Evolutionary conservation across 352 stramenopile genomes (phyloP), one percentile per base, ranked within the genome.

Genomic region (Thalassiosira mediterranea): DNA sequence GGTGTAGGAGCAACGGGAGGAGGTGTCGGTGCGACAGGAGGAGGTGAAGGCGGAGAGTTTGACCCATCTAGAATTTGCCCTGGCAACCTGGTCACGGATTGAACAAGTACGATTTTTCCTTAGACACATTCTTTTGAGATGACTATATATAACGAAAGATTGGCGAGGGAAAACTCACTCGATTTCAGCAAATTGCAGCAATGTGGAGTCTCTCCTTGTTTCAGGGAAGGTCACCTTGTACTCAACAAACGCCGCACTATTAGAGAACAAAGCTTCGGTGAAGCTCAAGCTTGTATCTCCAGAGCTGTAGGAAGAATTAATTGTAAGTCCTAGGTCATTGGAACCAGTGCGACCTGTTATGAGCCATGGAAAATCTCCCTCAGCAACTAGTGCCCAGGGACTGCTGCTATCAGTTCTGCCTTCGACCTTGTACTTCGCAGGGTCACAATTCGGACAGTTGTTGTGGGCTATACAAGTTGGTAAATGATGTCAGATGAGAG

Each of bases 181-280:
- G 47, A 63, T 48, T 31, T 63, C 54, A 21, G 54, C 54, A 21
- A 63, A 40, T 17, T 63, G 15, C n/a, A 63, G 23, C 3, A 15
- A 8, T 0, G 11, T 63, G 7, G 1, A 17, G n/a, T 8, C 26
- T 63, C 26, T 23, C 7, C 13, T 23, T 34, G 34, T 52, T 21
- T 13, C 38, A 13, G 13, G n/a, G 26, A 66, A 49, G 26, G 57
- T 66, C 32, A 53, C n/a, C 57, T 31, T 66, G 38, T 66, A 66
- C 26, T 66, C 57, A 1, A 66, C 11, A 38, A 40, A 66, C 8
- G 32, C 57, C 28, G 15, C 57, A 10, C n/a, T 34, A 34, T 66
- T 34, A 17, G 2, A 15, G 23, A 23, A 23, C 4, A 40, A 3
- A 4, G 51, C 51, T 60, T 60, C 21, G n/a, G 51, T 60, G 21